phyloP scores from a whole-genome alignment of 2,329 filamentous ascomycete species.

The Hypoxylon sp. region DNA sequence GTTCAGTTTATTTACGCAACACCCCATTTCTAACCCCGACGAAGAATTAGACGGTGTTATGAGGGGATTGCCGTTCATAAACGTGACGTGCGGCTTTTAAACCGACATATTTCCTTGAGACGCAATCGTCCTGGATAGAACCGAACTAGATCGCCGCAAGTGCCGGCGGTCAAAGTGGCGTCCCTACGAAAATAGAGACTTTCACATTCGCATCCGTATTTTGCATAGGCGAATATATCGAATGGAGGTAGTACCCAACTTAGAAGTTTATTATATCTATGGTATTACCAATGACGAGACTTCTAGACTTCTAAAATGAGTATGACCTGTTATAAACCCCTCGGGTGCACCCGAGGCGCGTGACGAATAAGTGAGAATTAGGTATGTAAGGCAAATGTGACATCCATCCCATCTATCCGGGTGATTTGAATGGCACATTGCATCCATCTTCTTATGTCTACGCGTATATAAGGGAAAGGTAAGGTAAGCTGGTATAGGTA shows the following conservation, averaged over 20 bases:
- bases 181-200: neutral
- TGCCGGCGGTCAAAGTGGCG: neutral
- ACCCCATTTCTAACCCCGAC: neutral
- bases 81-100: neutral
- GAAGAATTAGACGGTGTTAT: neutral
- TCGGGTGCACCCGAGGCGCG: conserved; percentile 1
- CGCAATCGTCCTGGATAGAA: neutral
- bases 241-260: conserved; percentile 2
- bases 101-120: neutral
- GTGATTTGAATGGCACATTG: neutral
- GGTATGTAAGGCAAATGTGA: neutral
- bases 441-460: neutral
- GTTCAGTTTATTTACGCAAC: conserved; percentile 14
- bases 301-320: neutral
- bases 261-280: neutral
- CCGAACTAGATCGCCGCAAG: neutral
- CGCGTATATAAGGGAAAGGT: neutral
- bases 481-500: neutral
- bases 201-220: neutral
- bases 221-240: neutral
- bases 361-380: neutral
- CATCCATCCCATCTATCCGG: neutral
- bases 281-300: neutral
- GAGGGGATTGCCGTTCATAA: neutral
- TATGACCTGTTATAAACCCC: neutral